Evolutionary conservation across 2,329 filamentous ascomycete species (phyloP).

Genomic region (Epichloe gansuensis): DNA sequence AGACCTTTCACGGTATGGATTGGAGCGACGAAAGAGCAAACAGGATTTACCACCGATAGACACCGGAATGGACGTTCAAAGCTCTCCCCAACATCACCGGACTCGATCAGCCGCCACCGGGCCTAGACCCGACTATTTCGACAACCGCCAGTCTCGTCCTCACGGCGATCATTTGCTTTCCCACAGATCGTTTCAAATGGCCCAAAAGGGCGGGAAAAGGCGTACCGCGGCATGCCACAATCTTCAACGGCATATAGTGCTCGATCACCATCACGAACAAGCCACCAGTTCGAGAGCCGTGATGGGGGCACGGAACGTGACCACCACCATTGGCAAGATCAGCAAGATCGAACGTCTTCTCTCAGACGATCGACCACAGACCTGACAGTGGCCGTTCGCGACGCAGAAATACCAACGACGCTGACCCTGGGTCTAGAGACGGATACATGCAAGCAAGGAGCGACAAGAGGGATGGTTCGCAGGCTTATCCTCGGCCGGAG

Average conservation of each 20-base stretch:
- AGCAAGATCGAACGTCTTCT: slow-evolving; percentile 16
- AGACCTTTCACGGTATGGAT: slow-evolving; percentile 9
- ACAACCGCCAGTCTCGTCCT: slow-evolving; percentile 16
- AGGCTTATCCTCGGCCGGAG: slow-evolving; percentile 14
- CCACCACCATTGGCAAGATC: slow-evolving; percentile 14
- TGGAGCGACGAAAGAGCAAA: slow-evolving; percentile 20
- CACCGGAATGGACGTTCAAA: slow-evolving; percentile 24
- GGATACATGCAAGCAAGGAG: slow-evolving; percentile 12
- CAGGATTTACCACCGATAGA: slow-evolving; percentile 33
- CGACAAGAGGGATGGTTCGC: slow-evolving; percentile 21
- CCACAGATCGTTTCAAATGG: slow-evolving; percentile 31
- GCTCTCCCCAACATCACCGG: slow-evolving; percentile 19
- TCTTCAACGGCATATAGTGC: slow-evolving; percentile 20
- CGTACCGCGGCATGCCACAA: slow-evolving; percentile 21
- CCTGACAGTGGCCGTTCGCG: slow-evolving; percentile 13
- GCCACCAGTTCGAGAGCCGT: slow-evolving; percentile 14
- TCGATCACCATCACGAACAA: slow-evolving; percentile 20
- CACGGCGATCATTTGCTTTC: slow-evolving; percentile 26
- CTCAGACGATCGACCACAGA: slow-evolving; percentile 17
- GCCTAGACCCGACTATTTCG: slow-evolving; percentile 21
- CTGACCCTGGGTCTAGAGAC: slow-evolving; percentile 15
- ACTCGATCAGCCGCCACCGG: slow-evolving; percentile 24
- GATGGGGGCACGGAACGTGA: slow-evolving; percentile 16
- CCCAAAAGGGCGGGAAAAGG: slow-evolving; percentile 29
- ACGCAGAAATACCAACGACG: slow-evolving; percentile 22